Percentiles rank a stretch among this genome's conserved stretches.
Conservation (phyloP, 176 grass and related monocot genomes). For the Thinopyrum elongatum region DNA sequence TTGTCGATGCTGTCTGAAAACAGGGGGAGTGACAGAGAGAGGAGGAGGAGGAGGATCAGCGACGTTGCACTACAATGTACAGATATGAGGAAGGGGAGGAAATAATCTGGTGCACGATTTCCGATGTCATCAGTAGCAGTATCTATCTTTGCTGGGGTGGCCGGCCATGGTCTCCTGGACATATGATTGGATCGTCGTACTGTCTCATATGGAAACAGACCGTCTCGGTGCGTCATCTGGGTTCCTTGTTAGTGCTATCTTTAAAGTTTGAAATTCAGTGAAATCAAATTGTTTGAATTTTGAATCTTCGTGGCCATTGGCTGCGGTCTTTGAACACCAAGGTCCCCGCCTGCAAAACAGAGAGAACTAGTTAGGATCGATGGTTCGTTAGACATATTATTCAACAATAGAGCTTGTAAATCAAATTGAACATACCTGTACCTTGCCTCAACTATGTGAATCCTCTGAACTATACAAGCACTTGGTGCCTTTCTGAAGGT, state of each 20-base stretch:
- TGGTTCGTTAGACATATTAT: background rate
- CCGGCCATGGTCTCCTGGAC: constrained; percentile 23
- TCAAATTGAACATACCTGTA: constrained; percentile 4
- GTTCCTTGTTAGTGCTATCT: constrained; percentile 32
- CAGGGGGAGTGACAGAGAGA: background rate
- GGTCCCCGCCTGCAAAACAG: constrained; percentile 28
- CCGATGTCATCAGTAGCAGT: constrained; percentile 30
- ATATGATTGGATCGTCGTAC: constrained; percentile 47
- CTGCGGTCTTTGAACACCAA: constrained; percentile 25
- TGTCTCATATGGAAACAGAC: constrained; percentile 14
- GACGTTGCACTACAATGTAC: constrained; percentile 25
- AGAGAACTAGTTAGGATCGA: background rate
- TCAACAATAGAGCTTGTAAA: constrained; percentile 6
- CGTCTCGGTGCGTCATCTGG: constrained; percentile 21
- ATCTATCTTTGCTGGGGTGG: constrained; percentile 36
- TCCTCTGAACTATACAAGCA: background rate
- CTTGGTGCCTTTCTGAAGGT: background rate
- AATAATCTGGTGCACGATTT: constrained; percentile 20
- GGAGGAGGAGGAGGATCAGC: background rate
- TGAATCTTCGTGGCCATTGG: background rate
- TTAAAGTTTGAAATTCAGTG: constrained; percentile 21
- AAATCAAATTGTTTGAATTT: constrained; percentile 30
- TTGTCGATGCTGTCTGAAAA: constrained; percentile 27
- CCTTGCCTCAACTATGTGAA: background rate
- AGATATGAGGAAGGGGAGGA: background rate